Percentiles rank a stretch among this genome's conserved stretches.
Evolutionary conservation across 2,329 filamentous ascomycete genomes (phyloP).

Genomic region (Hymenoscyphus infarciens): DNA sequence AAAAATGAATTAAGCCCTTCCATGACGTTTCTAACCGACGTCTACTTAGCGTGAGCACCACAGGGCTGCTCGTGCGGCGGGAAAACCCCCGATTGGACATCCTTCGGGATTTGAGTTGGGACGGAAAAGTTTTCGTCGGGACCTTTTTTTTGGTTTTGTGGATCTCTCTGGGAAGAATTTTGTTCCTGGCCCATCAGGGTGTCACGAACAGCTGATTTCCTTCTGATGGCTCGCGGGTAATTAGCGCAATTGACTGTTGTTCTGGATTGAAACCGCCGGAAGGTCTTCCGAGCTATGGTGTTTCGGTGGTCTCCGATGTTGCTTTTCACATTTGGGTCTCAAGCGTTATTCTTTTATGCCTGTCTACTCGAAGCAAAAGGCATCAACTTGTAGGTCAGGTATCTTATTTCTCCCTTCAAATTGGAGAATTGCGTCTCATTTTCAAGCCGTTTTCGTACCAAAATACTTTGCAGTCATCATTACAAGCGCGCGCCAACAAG

Average conservation of each 20-base stretch:
- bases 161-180: neutral
- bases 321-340: neutral
- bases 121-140: neutral
- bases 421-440: no score
- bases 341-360: no score
- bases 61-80: neutral
- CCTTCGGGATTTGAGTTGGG: neutral
- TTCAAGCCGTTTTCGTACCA: no score
- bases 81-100: neutral
- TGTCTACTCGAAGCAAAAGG: no score
- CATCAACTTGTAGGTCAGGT: no score
- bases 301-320: neutral
- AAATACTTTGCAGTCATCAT: no score
- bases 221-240: neutral
- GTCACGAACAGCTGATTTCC: neutral
- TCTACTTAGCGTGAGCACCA: no score
- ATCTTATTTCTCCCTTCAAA: no score
- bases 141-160: neutral
- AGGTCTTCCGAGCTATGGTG: conserved; percentile 1
- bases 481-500: no score
- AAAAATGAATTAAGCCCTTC: neutral
- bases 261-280: neutral
- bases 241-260: neutral
- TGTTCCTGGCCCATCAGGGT: neutral
- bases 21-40: conserved; percentile 1